Base-by-base conservation (phyloP, 2,329 filamentous ascomycete species). In the Colletotrichum spinosum region DNA sequence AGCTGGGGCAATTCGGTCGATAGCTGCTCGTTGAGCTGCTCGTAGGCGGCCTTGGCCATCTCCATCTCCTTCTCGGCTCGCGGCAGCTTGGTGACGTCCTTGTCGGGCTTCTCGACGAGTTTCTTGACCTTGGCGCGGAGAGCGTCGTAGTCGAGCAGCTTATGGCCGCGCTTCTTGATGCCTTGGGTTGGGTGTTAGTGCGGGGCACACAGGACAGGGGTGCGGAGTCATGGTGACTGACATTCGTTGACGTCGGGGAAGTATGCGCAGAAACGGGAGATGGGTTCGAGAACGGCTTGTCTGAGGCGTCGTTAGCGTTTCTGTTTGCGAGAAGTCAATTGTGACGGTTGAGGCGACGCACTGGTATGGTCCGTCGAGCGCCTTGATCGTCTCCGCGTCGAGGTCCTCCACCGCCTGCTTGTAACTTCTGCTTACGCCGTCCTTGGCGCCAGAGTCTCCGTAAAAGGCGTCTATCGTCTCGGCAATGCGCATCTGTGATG, bases 381-480 rank as follows among this genome's bases (percentile, higher is more conserved):
- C 96, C 79, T 99, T 99, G 80, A 99, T 97, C 1, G 96, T 99
- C 79, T 99, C 97, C 57, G 96, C 92, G 77, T 99, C 97, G 53
- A 99, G 86, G 76, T 99, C 96, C 76, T 97, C 96, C 17, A 99
- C 97, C 8, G 96, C 96, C 78, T 98, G 94, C 81, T 98, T 99
- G 83, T 99, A 99, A 77, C 93, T 97, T 76, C 95, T 88, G 79
- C 92, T 97, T 65, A 99, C 96, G 60, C 96, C 96, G 77, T 99
- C 97, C 73, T 90, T 93, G 55, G 96, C 94, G 55, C 97, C 97
- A 1, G 94, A 91, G 76, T 99, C 96, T 60, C 96, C 96, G 81
- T 99, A 99, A 80, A 99, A 99, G 45, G 96, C 96, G 81, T 99
- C 96, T 79, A 99, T 99, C 17, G 96, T 99, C 80, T 99, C 96